These are phyloP conservation scores for Cladosporium cucumerinum DNA, from an alignment of 2,329 filamentous ascomycete species.

Conservation along the genomic window DNA sequence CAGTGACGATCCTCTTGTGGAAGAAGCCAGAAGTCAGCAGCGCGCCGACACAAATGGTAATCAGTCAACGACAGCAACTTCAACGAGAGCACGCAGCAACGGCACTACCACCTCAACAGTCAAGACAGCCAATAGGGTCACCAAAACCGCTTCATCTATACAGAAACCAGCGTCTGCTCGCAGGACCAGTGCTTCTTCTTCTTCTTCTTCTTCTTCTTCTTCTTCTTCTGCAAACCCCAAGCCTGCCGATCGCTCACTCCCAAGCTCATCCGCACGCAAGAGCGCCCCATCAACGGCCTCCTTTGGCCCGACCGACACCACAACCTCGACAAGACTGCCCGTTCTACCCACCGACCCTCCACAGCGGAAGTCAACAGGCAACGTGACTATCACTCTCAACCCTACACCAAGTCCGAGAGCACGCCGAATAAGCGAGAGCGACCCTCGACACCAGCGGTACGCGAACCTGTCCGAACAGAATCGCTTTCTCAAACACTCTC, in stretches of 20 bases:
- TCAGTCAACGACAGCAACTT: neutral
- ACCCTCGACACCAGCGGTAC: constrained; percentile 23
- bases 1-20: constrained; percentile 9
- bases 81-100: neutral
- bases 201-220: constrained; percentile 4
- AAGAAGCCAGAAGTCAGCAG: neutral
- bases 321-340: neutral
- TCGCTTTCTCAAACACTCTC: constrained; percentile 23
- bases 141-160: neutral
- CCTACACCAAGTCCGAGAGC: neutral
- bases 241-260: neutral
- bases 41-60: no score
- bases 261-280: constrained; percentile 19
- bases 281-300: constrained; percentile 15
- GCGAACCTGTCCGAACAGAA: constrained; percentile 24
- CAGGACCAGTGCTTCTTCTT: neutral
- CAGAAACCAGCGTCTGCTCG: neutral
- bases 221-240: neutral
- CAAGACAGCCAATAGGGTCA: neutral
- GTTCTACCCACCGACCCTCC: neutral
- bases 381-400: neutral
- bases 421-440: constrained; percentile 13
- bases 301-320: neutral
- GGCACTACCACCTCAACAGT: no score
- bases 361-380: neutral